Percentiles rank a stretch among this genome's conserved stretches.
Evolutionary conservation across 306 rosid genomes (phyloP).

Genomic region (Canavalia gladiata): DNA sequence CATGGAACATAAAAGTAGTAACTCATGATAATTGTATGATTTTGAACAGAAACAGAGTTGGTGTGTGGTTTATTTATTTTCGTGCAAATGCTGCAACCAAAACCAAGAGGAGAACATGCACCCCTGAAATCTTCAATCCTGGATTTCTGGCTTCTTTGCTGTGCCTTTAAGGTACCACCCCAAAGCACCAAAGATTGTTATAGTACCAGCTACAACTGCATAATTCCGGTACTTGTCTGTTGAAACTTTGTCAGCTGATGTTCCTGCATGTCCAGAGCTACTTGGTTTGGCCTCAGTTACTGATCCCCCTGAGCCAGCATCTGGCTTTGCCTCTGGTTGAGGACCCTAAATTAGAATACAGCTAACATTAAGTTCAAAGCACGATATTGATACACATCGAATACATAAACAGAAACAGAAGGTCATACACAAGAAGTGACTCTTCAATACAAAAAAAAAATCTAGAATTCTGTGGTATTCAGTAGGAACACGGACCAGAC

Average conservation of each 20-base stretch:
- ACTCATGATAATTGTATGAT: conserved; percentile 29
- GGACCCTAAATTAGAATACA: conserved; percentile 70
- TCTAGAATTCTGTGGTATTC: too few species aligned
- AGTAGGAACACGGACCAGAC: neutral
- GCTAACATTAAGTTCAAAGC: conserved; percentile 35
- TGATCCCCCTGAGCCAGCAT: conserved; percentile 65
- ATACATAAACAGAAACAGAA: neutral
- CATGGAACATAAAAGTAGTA: conserved; percentile 31
- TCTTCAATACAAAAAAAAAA: too few species aligned
- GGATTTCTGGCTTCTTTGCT: conserved; percentile 87
- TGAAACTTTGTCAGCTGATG: conserved; percentile 74
- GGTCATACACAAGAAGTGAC: neutral
- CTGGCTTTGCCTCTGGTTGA: conserved; percentile 68
- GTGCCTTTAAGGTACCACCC: conserved; percentile 90
- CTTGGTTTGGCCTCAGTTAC: conserved; percentile 70
- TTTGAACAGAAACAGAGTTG: conserved; percentile 30
- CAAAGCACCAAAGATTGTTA: conserved; percentile 67
- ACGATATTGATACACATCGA: neutral
- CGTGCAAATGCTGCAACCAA: conserved; percentile 43
- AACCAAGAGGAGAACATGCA: conserved; percentile 43
- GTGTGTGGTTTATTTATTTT: conserved; percentile 51
- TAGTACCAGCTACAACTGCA: conserved; percentile 83
- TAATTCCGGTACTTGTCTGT: conserved; percentile 86
- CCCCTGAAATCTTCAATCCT: conserved; percentile 67
- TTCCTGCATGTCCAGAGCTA: conserved; percentile 56